Percentiles rank a stretch among this genome's conserved stretches.
Evolutionary conservation across 148 eudicot species (phyloP).

Genomic region (Arbutus unedo): DNA sequence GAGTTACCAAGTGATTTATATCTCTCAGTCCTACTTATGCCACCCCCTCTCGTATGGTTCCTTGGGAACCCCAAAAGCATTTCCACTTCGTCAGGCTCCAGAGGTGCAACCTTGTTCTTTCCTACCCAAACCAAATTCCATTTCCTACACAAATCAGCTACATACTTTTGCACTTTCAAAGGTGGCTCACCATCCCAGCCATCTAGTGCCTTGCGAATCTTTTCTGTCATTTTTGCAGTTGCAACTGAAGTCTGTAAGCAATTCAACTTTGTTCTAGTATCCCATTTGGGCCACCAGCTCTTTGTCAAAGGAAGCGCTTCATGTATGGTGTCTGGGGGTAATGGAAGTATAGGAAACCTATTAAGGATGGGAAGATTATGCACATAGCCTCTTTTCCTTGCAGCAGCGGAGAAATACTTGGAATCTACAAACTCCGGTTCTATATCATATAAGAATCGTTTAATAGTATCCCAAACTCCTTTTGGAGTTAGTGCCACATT

Average conservation of each 20-base stretch:
- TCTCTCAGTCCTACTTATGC: slow-evolving; percentile 78
- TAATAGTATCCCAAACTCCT: slow-evolving; percentile 86
- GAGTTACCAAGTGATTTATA: slow-evolving; percentile 90
- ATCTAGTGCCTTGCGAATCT: slow-evolving; percentile 62
- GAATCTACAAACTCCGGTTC: slow-evolving; percentile 92
- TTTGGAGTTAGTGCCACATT: slow-evolving; percentile 87
- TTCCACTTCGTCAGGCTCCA: slow-evolving; percentile 87
- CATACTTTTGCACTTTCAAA: slow-evolving; percentile 41
- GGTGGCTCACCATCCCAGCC: slow-evolving; percentile 57
- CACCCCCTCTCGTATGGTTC: slow-evolving; percentile 91
- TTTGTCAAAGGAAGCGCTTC: slow-evolving; percentile 69
- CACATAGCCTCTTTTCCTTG: slow-evolving; percentile 79
- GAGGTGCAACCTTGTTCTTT: slow-evolving; percentile 72
- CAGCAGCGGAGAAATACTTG: slow-evolving; percentile 69
- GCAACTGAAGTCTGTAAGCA: slow-evolving; percentile 73
- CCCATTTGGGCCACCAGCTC: slow-evolving; percentile 94
- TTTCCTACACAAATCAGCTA: slow-evolving; percentile 56
- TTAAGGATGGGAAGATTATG: slow-evolving; percentile 72
- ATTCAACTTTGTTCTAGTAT: slow-evolving; percentile 56
- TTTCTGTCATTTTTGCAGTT: slow-evolving; percentile 63
- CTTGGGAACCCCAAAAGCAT: slow-evolving; percentile 78
- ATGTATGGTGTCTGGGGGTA: slow-evolving; percentile 63
- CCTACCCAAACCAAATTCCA: slow-evolving; percentile 98
- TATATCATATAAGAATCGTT: slow-evolving; percentile 60
- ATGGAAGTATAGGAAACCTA: slow-evolving; percentile 63